A percentile compares a stretch with the other conserved stretches of the same genome.
Conservation (phyloP, 1,139 yeast species). For the Nadsonia commutata region DNA sequence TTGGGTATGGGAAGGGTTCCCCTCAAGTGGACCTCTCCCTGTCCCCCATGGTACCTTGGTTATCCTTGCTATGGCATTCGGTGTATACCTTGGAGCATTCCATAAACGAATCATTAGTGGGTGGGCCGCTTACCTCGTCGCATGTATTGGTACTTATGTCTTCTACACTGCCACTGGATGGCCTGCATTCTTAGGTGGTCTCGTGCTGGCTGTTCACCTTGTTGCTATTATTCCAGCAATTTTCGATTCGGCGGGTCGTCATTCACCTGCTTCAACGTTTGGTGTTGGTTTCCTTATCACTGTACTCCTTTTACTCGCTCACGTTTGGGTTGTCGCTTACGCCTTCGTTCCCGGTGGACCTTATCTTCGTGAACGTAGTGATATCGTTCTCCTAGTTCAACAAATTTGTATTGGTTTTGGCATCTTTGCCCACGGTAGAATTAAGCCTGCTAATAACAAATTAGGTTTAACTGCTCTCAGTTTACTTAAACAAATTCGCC, state of each 20-base stretch:
- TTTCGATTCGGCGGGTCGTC: constrained; percentile 42
- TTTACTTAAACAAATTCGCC: constrained; percentile 13
- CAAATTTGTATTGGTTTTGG: constrained; percentile 31
- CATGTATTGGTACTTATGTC: constrained; percentile 36
- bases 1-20: constrained; percentile 95
- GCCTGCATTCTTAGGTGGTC: constrained; percentile 74
- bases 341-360: constrained; percentile 97
- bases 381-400: constrained; percentile 45
- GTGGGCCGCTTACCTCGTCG: constrained; percentile 21
- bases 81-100: constrained; percentile 34
- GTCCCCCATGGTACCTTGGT: constrained; percentile 71
- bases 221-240: constrained; percentile 50
- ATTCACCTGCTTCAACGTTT: constrained; percentile 44
- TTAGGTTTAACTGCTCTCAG: constrained; percentile 11
- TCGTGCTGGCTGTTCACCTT: constrained; percentile 48
- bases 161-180: constrained; percentile 49
- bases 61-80: constrained; percentile 43
- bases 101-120: constrained; percentile 15
- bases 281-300: constrained; percentile 40
- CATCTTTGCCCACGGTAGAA: constrained; percentile 12
- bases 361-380: constrained; percentile 74
- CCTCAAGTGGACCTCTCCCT: constrained; percentile 74
- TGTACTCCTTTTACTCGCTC: constrained; percentile 51
- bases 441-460: constrained; percentile 12
- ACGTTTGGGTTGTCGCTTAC: constrained; percentile 95